These are phyloP conservation scores for Coniochaeta sp. DNA, from an alignment of 2,329 filamentous ascomycete genomes.

Conservation along the genomic window DNA sequence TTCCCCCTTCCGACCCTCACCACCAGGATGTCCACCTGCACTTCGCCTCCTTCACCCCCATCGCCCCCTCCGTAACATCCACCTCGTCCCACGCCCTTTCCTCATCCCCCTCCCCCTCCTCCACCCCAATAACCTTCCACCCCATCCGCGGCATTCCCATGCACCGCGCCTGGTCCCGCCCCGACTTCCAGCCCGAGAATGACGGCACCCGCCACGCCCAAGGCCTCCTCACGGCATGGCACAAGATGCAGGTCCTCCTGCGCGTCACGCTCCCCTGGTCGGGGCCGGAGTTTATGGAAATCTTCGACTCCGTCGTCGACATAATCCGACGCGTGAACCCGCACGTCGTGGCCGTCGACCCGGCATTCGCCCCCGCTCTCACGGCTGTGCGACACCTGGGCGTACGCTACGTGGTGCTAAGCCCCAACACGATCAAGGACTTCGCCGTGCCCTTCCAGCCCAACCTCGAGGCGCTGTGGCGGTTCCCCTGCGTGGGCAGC, in stretches of 20 bases:
- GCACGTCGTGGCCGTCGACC: slow-evolving; percentile 24
- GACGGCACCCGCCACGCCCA: slow-evolving; percentile 3
- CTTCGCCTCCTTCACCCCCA: slow-evolving; percentile 23
- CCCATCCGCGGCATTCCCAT: slow-evolving; percentile 14
- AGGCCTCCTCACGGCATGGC: slow-evolving; percentile 6
- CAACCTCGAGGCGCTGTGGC: slow-evolving; percentile 27
- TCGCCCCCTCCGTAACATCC: slow-evolving; percentile 11
- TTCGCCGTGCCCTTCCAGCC: slow-evolving; percentile 30
- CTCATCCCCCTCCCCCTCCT: slow-evolving; percentile 7
- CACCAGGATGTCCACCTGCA: slow-evolving; percentile 25
- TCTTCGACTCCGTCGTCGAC: slow-evolving; percentile 16
- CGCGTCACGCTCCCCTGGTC: slow-evolving; percentile 20
- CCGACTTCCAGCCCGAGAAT: slow-evolving; percentile 8
- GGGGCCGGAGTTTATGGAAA: slow-evolving; percentile 19
- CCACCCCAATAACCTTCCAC: slow-evolving; percentile 18
- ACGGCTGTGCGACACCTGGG: slow-evolving; percentile 28
- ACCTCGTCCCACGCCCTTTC: slow-evolving; percentile 11
- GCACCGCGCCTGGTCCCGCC: slow-evolving; percentile 9
- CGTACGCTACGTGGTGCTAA: slow-evolving; percentile 17
- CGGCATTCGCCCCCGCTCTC: slow-evolving; percentile 25
- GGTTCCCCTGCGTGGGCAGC: slow-evolving; percentile 30
- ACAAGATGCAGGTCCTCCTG: slow-evolving; percentile 12
- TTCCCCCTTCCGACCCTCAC: too few relatives aligned
- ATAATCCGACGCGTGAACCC: slow-evolving; percentile 25
- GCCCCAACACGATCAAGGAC: slow-evolving; percentile 26